Conservation (phyloP, 1,139 yeast species). For the Kurtzmaniella quercitrusa region DNA sequence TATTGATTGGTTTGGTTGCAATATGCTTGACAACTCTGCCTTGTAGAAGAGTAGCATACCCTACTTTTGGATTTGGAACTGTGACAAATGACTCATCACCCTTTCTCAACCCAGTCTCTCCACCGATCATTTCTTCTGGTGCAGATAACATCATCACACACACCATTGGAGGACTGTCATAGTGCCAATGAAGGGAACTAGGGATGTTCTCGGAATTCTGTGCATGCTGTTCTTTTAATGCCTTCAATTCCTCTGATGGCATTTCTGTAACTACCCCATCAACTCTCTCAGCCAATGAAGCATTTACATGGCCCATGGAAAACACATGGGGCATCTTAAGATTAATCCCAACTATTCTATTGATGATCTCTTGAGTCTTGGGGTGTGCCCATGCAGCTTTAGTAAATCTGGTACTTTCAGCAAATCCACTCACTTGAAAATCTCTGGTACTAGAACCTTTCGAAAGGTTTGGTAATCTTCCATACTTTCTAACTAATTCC, state of each 20-base stretch:
- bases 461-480: conserved; percentile 20
- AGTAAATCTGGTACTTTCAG: conserved; percentile 20
- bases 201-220: conserved; percentile 9
- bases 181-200: conserved; percentile 21
- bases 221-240: conserved; percentile 10
- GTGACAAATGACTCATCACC: conserved; percentile 17
- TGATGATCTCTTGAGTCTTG: conserved; percentile 16
- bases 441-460: conserved; percentile 19
- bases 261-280: not conserved
- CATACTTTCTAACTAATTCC: conserved; percentile 21
- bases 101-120: conserved; percentile 27
- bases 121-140: conserved; percentile 28
- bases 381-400: conserved; percentile 18
- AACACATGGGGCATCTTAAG: conserved; percentile 19
- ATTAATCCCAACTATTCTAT: conserved; percentile 18
- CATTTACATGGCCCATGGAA: conserved; percentile 23
- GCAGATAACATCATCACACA: conserved; percentile 32
- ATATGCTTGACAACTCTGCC: conserved; percentile 27
- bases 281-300: conserved; percentile 15
- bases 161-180: conserved; percentile 29
- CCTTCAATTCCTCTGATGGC: conserved; percentile 3
- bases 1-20: conserved; percentile 25
- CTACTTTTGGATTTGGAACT: conserved; percentile 12
- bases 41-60: conserved; percentile 44
- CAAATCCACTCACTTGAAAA: conserved; percentile 27